Conservation (phyloP, 2,329 filamentous ascomycete species). For the Neopestalotiopsis sp. region DNA sequence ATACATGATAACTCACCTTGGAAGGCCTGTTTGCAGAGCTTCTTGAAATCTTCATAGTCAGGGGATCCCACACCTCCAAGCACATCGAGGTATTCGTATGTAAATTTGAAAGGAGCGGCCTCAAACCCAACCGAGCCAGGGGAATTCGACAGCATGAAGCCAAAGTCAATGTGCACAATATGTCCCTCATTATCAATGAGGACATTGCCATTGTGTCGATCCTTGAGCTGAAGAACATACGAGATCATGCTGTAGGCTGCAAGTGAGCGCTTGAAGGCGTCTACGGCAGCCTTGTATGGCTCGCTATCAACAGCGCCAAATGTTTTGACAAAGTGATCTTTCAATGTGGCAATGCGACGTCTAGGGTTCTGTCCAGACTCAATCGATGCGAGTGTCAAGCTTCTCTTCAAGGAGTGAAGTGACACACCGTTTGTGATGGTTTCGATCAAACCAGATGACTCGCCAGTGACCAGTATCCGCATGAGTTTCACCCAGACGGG, state of each 20-base stretch:
- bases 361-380: slow-evolving; percentile 75
- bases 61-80: slow-evolving; percentile 74
- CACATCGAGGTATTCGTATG: slow-evolving; percentile 85
- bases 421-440: slow-evolving; percentile 89
- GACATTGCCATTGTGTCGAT: slow-evolving; percentile 86
- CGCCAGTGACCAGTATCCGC: slow-evolving; percentile 85
- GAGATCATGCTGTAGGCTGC: slow-evolving; percentile 87
- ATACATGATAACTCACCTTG: slow-evolving; percentile 60
- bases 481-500: slow-evolving; percentile 90
- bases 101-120: slow-evolving; percentile 85
- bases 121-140: slow-evolving; percentile 86
- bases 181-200: slow-evolving; percentile 86
- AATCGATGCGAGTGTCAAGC: slow-evolving; percentile 76
- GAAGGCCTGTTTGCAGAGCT: slow-evolving; percentile 81
- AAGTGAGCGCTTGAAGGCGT: slow-evolving; percentile 81
- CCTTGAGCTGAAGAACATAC: slow-evolving; percentile 84
- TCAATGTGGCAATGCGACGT: slow-evolving; percentile 78
- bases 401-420: slow-evolving; percentile 84
- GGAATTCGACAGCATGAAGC: slow-evolving; percentile 88
- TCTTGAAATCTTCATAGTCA: slow-evolving; percentile 78
- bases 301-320: slow-evolving; percentile 76
- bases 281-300: slow-evolving; percentile 73
- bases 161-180: slow-evolving; percentile 89
- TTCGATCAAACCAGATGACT: slow-evolving; percentile 84
- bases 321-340: slow-evolving; percentile 81